These are phyloP conservation scores for Retiboletus flavoniger DNA, from an alignment of 1,284 basidiomycete species.

Conservation along the genomic window DNA sequence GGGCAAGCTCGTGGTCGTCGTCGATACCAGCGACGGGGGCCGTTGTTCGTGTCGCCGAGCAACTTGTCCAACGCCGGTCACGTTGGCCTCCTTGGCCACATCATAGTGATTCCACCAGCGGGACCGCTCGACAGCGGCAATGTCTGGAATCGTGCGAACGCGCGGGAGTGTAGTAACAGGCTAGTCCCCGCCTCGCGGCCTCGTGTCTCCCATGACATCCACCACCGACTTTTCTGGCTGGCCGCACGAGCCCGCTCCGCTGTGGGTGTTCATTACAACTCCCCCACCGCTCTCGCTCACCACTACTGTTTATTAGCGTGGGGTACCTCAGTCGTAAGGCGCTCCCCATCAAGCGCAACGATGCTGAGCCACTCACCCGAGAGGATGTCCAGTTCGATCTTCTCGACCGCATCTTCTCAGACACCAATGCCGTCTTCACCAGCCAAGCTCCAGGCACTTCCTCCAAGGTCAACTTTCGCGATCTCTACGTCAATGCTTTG, in stretches of 20 bases:
- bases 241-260: constrained; percentile 49
- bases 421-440: constrained; percentile 71
- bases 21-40: constrained; percentile 10
- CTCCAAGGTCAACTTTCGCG: constrained; percentile 70
- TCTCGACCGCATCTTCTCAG: constrained; percentile 73
- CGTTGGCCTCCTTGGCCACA: constrained; percentile 5
- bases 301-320: constrained; percentile 41
- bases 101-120: background rate
- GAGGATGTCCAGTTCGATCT: constrained; percentile 87
- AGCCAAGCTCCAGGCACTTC: constrained; percentile 48
- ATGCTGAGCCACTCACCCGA: constrained; percentile 75
- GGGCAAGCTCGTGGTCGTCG: constrained; percentile 18
- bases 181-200: constrained; percentile 36
- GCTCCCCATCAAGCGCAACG: constrained; percentile 73
- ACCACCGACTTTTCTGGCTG: constrained; percentile 39
- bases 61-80: constrained; percentile 4
- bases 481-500: constrained; percentile 81
- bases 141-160: constrained; percentile 32
- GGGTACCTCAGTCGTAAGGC: constrained; percentile 70
- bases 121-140: constrained; percentile 17
- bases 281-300: constrained; percentile 19
- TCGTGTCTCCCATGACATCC: constrained; percentile 47
- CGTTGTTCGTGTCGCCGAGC: constrained; percentile 8
- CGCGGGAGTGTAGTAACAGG: constrained; percentile 28
- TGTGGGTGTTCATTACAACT: constrained; percentile 20